phyloP scores from a whole-genome alignment of 176 grass and related monocot genomes.

The Triticum turgidum region DNA sequence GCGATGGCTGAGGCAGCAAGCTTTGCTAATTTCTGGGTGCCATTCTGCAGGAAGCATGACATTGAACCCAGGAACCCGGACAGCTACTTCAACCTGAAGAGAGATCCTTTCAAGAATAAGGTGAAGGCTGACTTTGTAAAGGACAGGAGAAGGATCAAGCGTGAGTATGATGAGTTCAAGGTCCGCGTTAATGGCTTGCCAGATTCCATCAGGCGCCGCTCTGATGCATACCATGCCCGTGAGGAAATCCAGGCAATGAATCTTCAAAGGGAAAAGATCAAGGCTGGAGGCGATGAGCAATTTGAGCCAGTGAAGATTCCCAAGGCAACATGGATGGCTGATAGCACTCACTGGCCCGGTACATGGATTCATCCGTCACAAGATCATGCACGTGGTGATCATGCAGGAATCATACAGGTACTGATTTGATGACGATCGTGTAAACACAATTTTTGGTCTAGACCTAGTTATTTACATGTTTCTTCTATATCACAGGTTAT shows the following conservation, averaged over 20 bases:
- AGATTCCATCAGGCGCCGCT: constrained; percentile 84
- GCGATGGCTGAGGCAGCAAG: constrained; percentile 98
- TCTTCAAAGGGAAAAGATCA: constrained; percentile 75
- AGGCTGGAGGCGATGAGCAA: constrained; percentile 67
- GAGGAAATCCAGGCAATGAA: constrained; percentile 98
- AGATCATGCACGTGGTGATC: constrained; percentile 76
- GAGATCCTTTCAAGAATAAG: constrained; percentile 95
- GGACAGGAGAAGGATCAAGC: constrained; percentile 86
- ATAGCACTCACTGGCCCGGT: constrained; percentile 95
- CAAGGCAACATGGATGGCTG: constrained; percentile 98
- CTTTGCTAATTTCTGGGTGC: constrained; percentile 88
- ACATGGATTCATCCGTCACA: constrained; percentile 79
- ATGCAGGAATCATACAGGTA: constrained; percentile 97
- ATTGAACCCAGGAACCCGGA: constrained; percentile 98
- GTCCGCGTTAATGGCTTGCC: constrained; percentile 88
- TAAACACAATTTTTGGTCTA: constrained; percentile 5
- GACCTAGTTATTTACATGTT: constrained; percentile 6
- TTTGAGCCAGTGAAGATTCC: constrained; percentile 86
- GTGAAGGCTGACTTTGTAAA: constrained; percentile 89
- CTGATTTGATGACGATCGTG: neutral
- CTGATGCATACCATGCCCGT: constrained; percentile 92
- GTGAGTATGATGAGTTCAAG: constrained; percentile 97
- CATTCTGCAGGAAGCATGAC: constrained; percentile 93
- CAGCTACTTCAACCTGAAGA: constrained; percentile 86
- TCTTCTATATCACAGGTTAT: constrained; percentile 64